phyloP scores from a whole-genome alignment of 129 eudicot species.

The Smallanthus sonchifolius region DNA sequence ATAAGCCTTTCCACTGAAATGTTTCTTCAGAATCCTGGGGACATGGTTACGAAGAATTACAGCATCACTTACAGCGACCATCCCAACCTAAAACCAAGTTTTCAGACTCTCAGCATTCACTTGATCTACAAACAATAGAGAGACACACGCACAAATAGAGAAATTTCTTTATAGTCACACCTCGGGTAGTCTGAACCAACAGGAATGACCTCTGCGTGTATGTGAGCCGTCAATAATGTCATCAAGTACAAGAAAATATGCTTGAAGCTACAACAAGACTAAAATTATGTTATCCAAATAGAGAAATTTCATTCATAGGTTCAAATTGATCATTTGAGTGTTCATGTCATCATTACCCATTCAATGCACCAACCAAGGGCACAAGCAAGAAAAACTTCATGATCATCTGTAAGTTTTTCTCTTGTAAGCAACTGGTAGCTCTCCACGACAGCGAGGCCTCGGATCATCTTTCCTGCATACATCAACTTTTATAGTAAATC shows the following conservation, averaged over 20 bases:
- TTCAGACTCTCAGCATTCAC: not conserved
- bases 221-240: slow-evolving; percentile 66
- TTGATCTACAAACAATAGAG: not conserved
- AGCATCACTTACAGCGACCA: slow-evolving; percentile 77
- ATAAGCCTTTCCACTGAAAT: slow-evolving; percentile 46
- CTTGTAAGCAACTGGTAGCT: slow-evolving; percentile 67
- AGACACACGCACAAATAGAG: not conserved
- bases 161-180: slow-evolving; percentile 11
- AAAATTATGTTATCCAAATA: not conserved
- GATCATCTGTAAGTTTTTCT: slow-evolving; percentile 48
- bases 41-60: slow-evolving; percentile 72
- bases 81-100: slow-evolving; percentile 50
- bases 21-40: slow-evolving; percentile 56
- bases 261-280: slow-evolving; percentile 53
- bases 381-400: slow-evolving; percentile 60
- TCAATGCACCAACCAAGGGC: slow-evolving; percentile 81
- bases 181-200: slow-evolving; percentile 73
- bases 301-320: not conserved
- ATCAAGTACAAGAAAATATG: slow-evolving; percentile 65
- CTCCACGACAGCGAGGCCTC: slow-evolving; percentile 70
- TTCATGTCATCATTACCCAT: slow-evolving; percentile 46
- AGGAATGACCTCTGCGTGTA: slow-evolving; percentile 70
- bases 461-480: slow-evolving; percentile 58
- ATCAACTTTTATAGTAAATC: not conserved
- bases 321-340: not conserved